Evolutionary conservation across 306 rosid genomes (phyloP).

Genomic region (Prunus kanzakura): DNA sequence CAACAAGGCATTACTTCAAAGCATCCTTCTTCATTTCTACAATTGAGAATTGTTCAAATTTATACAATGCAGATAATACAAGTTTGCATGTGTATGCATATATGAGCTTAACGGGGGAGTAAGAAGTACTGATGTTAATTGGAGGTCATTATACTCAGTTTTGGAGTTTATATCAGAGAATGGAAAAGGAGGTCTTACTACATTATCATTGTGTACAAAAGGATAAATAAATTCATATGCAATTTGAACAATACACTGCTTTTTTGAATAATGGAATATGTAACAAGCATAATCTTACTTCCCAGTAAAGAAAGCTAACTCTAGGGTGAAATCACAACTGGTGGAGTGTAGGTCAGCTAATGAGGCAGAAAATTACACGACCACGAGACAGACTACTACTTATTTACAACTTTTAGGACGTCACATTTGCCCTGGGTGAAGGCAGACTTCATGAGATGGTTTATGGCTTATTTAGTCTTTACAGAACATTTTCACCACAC

Average conservation of each 20-base stretch:
- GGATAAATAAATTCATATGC: background rate
- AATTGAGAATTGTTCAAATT: background rate
- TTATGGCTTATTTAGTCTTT: background rate
- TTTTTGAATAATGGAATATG: background rate
- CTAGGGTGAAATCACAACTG: background rate
- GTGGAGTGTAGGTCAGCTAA: background rate
- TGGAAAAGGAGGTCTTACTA: background rate
- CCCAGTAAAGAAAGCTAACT: background rate
- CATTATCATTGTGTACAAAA: background rate
- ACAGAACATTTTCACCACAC: background rate
- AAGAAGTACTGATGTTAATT: background rate
- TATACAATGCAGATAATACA: background rate
- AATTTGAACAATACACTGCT: background rate
- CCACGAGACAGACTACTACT: background rate
- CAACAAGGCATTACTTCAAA: slow-evolving; percentile 11
- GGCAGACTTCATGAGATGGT: background rate
- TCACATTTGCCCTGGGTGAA: background rate
- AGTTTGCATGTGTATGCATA: background rate
- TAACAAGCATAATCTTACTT: background rate
- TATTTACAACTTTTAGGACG: background rate
- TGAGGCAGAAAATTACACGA: background rate
- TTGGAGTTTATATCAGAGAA: background rate
- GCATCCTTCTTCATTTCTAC: background rate
- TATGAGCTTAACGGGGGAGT: background rate
- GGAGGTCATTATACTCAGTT: background rate